Evolutionary conservation across 108 stramenopile genomes (phyloP).

Genomic region (Aurantiochytrium sp.): DNA sequence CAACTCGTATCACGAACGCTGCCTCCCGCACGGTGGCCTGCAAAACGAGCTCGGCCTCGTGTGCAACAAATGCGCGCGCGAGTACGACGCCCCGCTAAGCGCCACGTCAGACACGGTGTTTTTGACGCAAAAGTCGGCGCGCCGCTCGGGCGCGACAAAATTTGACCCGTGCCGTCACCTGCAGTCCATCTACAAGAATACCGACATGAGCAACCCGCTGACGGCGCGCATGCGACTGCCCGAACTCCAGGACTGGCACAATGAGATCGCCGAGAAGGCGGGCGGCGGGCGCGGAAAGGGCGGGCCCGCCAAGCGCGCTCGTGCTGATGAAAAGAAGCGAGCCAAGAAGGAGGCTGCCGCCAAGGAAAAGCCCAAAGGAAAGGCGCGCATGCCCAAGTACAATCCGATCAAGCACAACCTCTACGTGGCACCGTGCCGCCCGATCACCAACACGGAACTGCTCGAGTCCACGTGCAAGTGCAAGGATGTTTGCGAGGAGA

Average conservation of each 20-base stretch:
- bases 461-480: constrained; percentile 14
- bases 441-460: not conserved
- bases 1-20: not conserved
- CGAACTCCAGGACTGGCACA: not conserved
- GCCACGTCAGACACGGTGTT: not conserved
- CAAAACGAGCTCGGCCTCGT: constrained; percentile 10
- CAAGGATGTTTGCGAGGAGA: not conserved
- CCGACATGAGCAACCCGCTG: not conserved
- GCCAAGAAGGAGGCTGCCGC: not conserved
- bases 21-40: not conserved
- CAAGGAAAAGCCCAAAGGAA: not conserved
- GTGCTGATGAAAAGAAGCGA: too few species aligned
- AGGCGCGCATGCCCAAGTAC: constrained; percentile 21
- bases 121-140: not conserved
- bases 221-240: not conserved
- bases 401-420: not conserved
- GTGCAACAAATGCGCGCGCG: constrained; percentile 9
- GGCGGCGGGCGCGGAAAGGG: not conserved
- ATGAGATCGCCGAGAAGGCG: not conserved
- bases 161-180: not conserved
- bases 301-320: too few species aligned
- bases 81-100: constrained; percentile 6
- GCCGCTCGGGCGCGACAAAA: not conserved
- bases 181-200: not conserved
- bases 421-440: not conserved